These are phyloP conservation scores for Fraxinus velutina DNA, from an alignment of 305 asterid genomes.

Conservation along the genomic window DNA sequence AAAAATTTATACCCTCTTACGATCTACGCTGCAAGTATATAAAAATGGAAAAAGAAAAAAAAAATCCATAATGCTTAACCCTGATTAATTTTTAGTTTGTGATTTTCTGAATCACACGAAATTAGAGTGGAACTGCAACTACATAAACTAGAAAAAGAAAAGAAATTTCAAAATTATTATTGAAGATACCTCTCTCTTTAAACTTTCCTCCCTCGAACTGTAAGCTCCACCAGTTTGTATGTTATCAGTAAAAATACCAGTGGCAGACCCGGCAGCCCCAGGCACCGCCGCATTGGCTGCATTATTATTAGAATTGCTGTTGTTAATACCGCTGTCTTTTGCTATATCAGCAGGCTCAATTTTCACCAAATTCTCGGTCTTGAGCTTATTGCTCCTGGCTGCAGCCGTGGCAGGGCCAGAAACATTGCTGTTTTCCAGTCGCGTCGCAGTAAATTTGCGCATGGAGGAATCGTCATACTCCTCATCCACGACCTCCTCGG, in stretches of 20 bases:
- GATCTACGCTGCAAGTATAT: neutral
- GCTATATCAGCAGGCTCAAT: constrained; percentile 54
- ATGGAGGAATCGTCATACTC: constrained; percentile 79
- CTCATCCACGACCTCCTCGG: constrained; percentile 73
- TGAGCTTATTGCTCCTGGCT: constrained; percentile 63
- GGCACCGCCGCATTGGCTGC: constrained; percentile 44
- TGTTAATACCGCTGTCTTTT: constrained; percentile 47
- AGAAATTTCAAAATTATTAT: constrained; percentile 1
- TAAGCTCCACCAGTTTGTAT: constrained; percentile 92
- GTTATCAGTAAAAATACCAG: constrained; percentile 73
- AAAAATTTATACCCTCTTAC: neutral
- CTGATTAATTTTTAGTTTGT: neutral
- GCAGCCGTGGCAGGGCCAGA: constrained; percentile 31
- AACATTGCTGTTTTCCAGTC: constrained; percentile 56
- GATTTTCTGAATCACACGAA: neutral
- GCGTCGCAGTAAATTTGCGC: constrained; percentile 80
- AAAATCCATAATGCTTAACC: neutral
- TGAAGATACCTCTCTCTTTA: constrained; percentile 74
- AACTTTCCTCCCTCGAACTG: constrained; percentile 84
- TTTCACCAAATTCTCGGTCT: constrained; percentile 62
- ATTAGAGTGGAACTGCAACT: neutral
- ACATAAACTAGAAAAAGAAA: neutral
- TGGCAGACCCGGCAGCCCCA: constrained; percentile 33
- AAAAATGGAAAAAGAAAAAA: neutral
- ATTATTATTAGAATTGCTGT: neutral